Base-by-base conservation (phyloP, 2,329 filamentous ascomycete genomes). In the Colletotrichum musicola region DNA sequence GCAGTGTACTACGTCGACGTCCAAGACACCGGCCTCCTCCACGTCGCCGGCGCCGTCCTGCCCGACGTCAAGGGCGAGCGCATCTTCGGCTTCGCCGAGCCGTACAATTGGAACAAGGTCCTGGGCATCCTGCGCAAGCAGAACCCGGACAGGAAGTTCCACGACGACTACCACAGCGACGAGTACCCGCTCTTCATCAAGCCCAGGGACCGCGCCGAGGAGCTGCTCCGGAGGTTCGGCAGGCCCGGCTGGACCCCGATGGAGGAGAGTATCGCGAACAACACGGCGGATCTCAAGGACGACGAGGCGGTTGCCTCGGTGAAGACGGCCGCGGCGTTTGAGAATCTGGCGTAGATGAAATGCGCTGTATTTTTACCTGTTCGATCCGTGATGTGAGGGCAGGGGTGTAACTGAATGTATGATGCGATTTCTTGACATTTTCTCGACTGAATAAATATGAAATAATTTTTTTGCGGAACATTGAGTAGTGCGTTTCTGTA, bases 31-130 rank as follows among this genome's bases (percentile, higher is more conserved):
- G 87, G 85, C 0, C 77, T 82, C 0, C 74, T 90, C 0, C 87
- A 89, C 47, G 78, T 89, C 3, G 83, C 84, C 3, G 87, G 83
- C 0, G 76, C 86, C 7, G 77, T 88, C 0, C 77, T 86, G 22
- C 77, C 80, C 0, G 77, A 80, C 0, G 80, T 88, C 0, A 68
- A 76, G 2, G 79, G 80, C 0, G 82, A 89, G 72, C 82, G 88
- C 1, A 74, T 90, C 9, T 88, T 89, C 72, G 88, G 78, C 1
- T 87, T 85, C 60, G 85, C 83, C 0, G 77, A 80, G 1, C 81
- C 80, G 0, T 84, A 80, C 64, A 85, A 78, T 53, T 85, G 81
- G 75, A 84, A 85, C 20, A 72, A 81, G 2, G 71, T 87, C 0
- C 38, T 81, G 4, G 74, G 64, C 0, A 73, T 76, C 0, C 46